Evolutionary conservation across 2,329 filamentous ascomycete species (phyloP).

Genomic region (Lachnellula subtilissima): DNA sequence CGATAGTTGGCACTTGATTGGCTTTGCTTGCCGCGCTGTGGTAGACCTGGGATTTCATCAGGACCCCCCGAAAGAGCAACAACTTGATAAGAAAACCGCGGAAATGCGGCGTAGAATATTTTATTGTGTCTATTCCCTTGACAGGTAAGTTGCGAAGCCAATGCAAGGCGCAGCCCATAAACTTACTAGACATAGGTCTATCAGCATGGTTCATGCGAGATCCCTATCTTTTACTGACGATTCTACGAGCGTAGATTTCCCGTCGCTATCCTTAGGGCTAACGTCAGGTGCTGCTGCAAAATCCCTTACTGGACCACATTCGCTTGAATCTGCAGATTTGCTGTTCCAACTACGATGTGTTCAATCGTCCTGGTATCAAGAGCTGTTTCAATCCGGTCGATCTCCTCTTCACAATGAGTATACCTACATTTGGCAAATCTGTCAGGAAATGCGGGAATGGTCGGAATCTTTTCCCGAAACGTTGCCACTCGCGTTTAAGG

Average conservation of each 20-base stretch:
- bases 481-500: conserved; percentile 60
- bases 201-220: conserved; percentile 81
- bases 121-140: conserved; percentile 84
- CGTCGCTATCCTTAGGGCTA: conserved; percentile 41
- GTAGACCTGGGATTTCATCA: conserved; percentile 91
- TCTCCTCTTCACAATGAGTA: conserved; percentile 63
- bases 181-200: conserved; percentile 50
- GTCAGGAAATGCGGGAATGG: conserved; percentile 75
- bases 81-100: conserved; percentile 62
- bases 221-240: conserved; percentile 94
- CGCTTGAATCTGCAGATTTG: conserved; percentile 66
- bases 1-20: conserved; percentile 90
- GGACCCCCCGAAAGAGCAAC: conserved; percentile 70
- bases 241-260: conserved; percentile 75
- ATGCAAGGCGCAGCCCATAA: background rate
- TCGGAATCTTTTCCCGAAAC: conserved; percentile 66
- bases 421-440: conserved; percentile 70
- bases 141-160: conserved; percentile 54
- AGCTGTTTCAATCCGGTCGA: conserved; percentile 74
- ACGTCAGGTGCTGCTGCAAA: conserved; percentile 26
- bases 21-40: conserved; percentile 80
- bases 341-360: conserved; percentile 79
- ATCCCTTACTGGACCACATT: conserved; percentile 43
- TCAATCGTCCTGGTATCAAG: conserved; percentile 86
- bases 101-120: conserved; percentile 81